Conservation (phyloP, 164 flowering plant species). For the Amborella trichopoda region DNA sequence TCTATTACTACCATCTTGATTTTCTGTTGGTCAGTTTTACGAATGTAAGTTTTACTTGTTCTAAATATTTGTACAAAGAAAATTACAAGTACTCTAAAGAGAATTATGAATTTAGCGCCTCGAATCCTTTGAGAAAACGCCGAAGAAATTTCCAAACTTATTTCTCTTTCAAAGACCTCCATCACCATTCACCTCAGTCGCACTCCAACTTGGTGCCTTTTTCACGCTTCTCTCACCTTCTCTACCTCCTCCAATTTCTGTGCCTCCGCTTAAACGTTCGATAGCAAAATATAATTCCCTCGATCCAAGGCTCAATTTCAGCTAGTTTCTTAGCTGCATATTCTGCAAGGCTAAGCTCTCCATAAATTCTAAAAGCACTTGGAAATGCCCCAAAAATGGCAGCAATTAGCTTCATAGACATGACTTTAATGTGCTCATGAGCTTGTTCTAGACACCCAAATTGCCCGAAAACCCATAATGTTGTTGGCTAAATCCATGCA, state of each 20-base stretch:
- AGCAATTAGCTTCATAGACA: conserved; percentile 17
- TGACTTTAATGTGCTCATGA: conserved; percentile 11
- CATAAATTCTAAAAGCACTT: conserved; percentile 24
- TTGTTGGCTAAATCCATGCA: conserved; percentile 13
- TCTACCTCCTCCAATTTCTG: conserved; percentile 48
- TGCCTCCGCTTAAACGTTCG: conserved; percentile 53
- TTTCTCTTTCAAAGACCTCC: too few relatives aligned
- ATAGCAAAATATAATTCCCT: conserved; percentile 50
- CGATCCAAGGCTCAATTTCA: conserved; percentile 15
- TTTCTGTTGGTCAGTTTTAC: too few relatives aligned
- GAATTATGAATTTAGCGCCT: too few relatives aligned
- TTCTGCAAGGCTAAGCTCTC: conserved; percentile 18
- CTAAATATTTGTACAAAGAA: too few relatives aligned
- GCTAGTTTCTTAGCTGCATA: conserved; percentile 20
- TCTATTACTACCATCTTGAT: too few relatives aligned
- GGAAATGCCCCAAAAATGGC: conserved; percentile 21
- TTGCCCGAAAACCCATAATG: conserved; percentile 20
- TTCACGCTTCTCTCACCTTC: conserved; percentile 31
- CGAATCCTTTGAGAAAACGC: too few relatives aligned
- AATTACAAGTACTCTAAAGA: too few relatives aligned
- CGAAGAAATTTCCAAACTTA: too few relatives aligned
- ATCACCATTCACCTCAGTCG: conserved; percentile 70
- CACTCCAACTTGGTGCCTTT: conserved; percentile 64
- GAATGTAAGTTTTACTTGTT: too few relatives aligned
- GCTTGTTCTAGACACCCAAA: conserved; percentile 19